A percentile compares a stretch with the other conserved stretches of the same genome.
phyloP scores from a whole-genome alignment of 148 eudicot genomes.

The Mesembryanthemum crystallinum region DNA sequence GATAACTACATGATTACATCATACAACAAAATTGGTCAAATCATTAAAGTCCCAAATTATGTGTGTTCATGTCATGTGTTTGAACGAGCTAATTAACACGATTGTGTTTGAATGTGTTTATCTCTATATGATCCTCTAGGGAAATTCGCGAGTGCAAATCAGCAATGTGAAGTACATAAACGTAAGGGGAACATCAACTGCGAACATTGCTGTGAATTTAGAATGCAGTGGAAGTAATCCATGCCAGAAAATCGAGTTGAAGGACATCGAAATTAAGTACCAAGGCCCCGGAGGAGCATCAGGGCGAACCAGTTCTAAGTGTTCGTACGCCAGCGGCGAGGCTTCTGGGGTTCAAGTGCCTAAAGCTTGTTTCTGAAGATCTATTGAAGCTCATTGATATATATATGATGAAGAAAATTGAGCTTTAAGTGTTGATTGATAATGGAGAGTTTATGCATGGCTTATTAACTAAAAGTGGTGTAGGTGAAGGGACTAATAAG shows the following conservation, averaged over 20 bases:
- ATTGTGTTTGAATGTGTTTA: too few relatives aligned
- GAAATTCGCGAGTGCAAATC: constrained; percentile 30
- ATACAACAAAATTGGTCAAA: too few relatives aligned
- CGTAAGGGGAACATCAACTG: constrained; percentile 29
- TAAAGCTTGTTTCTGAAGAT: constrained; percentile 23
- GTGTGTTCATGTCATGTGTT: too few relatives aligned
- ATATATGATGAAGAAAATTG: too few relatives aligned
- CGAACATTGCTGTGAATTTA: constrained; percentile 23
- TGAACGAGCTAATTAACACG: too few relatives aligned
- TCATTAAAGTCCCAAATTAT: too few relatives aligned
- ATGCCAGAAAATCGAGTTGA: constrained; percentile 23
- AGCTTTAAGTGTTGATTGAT: too few relatives aligned
- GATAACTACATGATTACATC: too few relatives aligned
- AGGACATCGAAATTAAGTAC: constrained; percentile 24
- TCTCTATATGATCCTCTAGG: constrained; percentile 21
- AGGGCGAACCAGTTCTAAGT: constrained; percentile 1
- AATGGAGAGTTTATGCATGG: too few relatives aligned
- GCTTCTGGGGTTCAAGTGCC: constrained; percentile 24
- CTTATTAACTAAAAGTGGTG: too few relatives aligned
- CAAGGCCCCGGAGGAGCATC: not conserved
- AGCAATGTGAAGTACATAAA: constrained; percentile 28
- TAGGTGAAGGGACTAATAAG: too few relatives aligned
- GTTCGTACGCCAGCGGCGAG: constrained; percentile 24
- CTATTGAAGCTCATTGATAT: too few relatives aligned
- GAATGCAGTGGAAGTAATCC: constrained; percentile 33